Base-by-base conservation (phyloP, 2,329 filamentous ascomycete species). In the Phaeosphaeriaceae sp. region DNA sequence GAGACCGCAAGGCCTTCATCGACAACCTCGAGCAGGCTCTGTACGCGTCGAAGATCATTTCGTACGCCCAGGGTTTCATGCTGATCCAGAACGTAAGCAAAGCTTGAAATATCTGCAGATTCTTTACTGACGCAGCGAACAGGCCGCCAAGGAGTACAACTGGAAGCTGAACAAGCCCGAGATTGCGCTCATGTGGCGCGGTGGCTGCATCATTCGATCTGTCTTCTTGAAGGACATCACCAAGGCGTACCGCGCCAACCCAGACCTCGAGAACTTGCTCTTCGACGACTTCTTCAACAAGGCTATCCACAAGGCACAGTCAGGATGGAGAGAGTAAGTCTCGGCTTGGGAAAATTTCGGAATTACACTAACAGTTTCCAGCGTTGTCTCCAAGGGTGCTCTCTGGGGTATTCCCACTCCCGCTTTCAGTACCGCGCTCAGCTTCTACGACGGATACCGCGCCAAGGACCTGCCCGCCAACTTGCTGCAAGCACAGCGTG, bases 91-190 rank as follows among this genome's bases (percentile, higher is more conserved):
- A 96, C 84, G 92, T 93, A 82, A 82, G 88, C 80, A 22, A 21
- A 6, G 20, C 27, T 42, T 33, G 9, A 2, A 11, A 19, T 7
- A 20, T 13, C 1, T 9, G 13, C 21, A 44, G 21, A 24, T 21
- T 53, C 13, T 10, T 13, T 45, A 48, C 61, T 60, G 57, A 70
- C 47, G 5, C 40, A 40, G 19, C 25, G 7, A 52, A 57, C 70
- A 95, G 91, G 94, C 95, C 72, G 95, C 94, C 81, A 93, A 90
- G 82, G 92, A 98, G 81, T 99, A 96, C 85, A 82, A 83, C 72
- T 99, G 95, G 95, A 97, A 97, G 88, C 90, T 99, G 72, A 97
- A 99, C 91, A 98, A 98, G 91, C 95, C 95, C 68, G 97, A 96
- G 74, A 99, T 99, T 77, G 95, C 95, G 73, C 91, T 99, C 78